Conservation (phyloP, 345 rosid genomes). For the Erysimum cheiranthoides region DNA sequence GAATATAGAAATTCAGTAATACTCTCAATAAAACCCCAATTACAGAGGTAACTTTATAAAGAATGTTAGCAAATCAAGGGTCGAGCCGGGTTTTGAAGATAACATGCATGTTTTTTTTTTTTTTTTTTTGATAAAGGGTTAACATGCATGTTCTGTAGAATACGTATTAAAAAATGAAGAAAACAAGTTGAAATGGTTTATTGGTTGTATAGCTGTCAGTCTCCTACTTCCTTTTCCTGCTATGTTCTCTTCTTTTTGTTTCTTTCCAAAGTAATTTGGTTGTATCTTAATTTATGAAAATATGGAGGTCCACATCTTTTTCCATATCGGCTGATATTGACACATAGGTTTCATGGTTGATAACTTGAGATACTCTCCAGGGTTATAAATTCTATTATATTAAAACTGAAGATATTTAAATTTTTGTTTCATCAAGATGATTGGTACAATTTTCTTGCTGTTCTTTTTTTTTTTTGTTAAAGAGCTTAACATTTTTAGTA, state of each 20-base stretch:
- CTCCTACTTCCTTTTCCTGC: slow-evolving; percentile 24
- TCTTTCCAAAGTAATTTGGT: not conserved
- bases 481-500: not conserved
- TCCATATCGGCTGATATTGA: not conserved
- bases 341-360: slow-evolving; percentile 3
- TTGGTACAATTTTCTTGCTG: not conserved
- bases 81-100: not conserved
- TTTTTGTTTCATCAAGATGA: not conserved
- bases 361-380: not conserved
- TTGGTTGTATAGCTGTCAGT: slow-evolving; percentile 42
- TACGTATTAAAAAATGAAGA: not conserved
- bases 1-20: not conserved
- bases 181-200: slow-evolving; percentile 8
- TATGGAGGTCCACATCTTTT: slow-evolving; percentile 13
- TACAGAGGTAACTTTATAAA: not conserved
- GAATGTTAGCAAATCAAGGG: not conserved
- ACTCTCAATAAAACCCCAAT: not conserved
- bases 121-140: too few species aligned
- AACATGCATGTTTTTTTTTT: slow-evolving; percentile 23
- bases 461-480: too few species aligned
- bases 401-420: not conserved
- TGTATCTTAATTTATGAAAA: not conserved
- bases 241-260: slow-evolving; percentile 32
- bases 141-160: slow-evolving; percentile 10
- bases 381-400: not conserved